Evolutionary conservation across 129 eudicot genomes (phyloP).

Genomic region (Flaveria ramosissima): DNA sequence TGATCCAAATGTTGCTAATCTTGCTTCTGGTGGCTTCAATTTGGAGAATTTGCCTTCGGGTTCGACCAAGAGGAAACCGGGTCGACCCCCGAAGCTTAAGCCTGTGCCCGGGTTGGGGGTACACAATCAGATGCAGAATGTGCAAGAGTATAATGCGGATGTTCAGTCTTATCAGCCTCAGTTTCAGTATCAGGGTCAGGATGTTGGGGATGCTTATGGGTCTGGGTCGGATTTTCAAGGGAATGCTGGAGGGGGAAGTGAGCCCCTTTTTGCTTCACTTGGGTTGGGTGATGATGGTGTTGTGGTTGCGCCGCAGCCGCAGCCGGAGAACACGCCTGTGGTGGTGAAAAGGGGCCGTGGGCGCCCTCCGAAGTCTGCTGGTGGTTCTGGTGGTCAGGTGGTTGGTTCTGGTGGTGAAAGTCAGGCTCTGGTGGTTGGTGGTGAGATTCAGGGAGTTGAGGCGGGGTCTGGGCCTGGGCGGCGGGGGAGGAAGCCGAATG

Average conservation of each 20-base stretch:
- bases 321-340: neutral
- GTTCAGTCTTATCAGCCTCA: slow-evolving; percentile 24
- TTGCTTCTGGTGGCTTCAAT: neutral
- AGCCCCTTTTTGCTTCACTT: slow-evolving; percentile 49
- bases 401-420: slow-evolving; percentile 14
- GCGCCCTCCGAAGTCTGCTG: slow-evolving; percentile 45
- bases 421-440: neutral
- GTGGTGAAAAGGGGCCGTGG: slow-evolving; percentile 48
- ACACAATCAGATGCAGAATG: neutral
- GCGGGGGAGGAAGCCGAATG: slow-evolving; percentile 37
- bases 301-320: neutral
- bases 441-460: slow-evolving; percentile 13
- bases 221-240: slow-evolving; percentile 25
- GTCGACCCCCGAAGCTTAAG: slow-evolving; percentile 59
- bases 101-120: slow-evolving; percentile 32
- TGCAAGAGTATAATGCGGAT: slow-evolving; percentile 18
- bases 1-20: neutral
- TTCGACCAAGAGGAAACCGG: slow-evolving; percentile 41
- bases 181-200: slow-evolving; percentile 23
- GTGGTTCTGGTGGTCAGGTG: slow-evolving; percentile 20
- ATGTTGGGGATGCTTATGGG: slow-evolving; percentile 20
- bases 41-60: slow-evolving; percentile 18
- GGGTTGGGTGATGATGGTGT: slow-evolving; percentile 44
- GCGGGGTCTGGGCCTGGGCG: slow-evolving; percentile 47
- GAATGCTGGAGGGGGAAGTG: slow-evolving; percentile 29